Base-by-base conservation (phyloP, 768 basidiomycete species). In the Suillus lakei region DNA sequence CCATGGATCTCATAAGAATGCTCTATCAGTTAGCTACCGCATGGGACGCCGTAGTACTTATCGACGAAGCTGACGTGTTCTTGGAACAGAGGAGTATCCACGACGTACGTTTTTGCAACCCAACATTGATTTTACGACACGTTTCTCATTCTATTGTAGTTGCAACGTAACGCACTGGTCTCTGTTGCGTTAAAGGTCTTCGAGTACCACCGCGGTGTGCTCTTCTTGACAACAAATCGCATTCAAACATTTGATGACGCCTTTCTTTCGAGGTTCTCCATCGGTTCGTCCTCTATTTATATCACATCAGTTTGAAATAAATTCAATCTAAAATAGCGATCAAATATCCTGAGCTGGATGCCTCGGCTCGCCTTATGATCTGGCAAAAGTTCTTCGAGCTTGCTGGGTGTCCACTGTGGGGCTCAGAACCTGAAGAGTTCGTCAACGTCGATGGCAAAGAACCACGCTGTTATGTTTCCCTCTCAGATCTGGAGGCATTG, bases 101-200 rank as follows among this genome's bases (percentile, higher is more conserved):
- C 64, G 85, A 90, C 3, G 64, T 69, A 58, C 5, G 41, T 1
- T 32, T 43, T 61, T 55, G 13, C 13, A 16, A 13, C 4, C 2
- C 15, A 39, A 12, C 30, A 38, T 13, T 28, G 12, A 41, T 28
- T 5, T 28, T 5, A 59, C 5, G 15, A 30, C 8, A 4, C 23
- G 6, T 48, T 21, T 23, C 48, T 36, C 32, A 64, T 46, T 26
- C 21, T 23, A 13, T 16, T 18, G 21, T 30, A 64, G 70, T 71
- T 90, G 9, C 81, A 86, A 70, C 82, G 89, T 18, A 91, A 91
- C 69, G 89, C 89, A 1, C 88, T 91, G 83, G 88, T 91, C 5
- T 88, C 88, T 3, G 88, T 89, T 21, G 91, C 88, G 10, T 84
- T 86, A 36, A 83, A 85, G 26, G 85, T 86, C 71, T 80, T 87